phyloP scores from a whole-genome alignment of 2,329 filamentous ascomycete genomes.

The Orbilia oligospora region DNA sequence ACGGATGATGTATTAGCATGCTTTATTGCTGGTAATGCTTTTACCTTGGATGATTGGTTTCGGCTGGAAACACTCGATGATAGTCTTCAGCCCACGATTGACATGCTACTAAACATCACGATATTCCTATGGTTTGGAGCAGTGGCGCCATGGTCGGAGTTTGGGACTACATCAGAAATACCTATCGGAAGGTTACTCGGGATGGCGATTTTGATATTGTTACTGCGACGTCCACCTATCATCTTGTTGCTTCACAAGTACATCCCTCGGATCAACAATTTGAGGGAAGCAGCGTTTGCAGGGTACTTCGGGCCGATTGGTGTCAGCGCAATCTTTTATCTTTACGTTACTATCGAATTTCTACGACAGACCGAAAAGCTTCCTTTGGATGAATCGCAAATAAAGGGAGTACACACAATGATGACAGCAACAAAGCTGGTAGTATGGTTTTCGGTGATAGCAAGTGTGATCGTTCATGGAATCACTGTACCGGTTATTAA shows the following conservation, averaged over 20 bases:
- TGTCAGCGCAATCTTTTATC: conserved; percentile 89
- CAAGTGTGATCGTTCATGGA: conserved; percentile 61
- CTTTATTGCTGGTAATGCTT: conserved; percentile 91
- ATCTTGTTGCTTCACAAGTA: conserved; percentile 80
- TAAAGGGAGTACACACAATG: conserved; percentile 33
- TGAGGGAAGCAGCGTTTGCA: conserved; percentile 83
- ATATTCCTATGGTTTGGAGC: conserved; percentile 94
- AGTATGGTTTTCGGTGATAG: conserved; percentile 60
- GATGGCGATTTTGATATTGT: conserved; percentile 81
- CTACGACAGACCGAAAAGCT: conserved; percentile 69
- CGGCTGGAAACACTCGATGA: conserved; percentile 89
- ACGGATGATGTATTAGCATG: conserved; percentile 92
- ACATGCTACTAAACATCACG: conserved; percentile 91
- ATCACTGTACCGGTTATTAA: conserved; percentile 62
- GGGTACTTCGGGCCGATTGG: conserved; percentile 96
- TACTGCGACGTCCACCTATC: conserved; percentile 83
- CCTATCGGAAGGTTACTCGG: conserved; percentile 80
- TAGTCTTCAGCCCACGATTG: conserved; percentile 91
- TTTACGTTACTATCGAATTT: conserved; percentile 85
- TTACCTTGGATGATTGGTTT: conserved; percentile 82
- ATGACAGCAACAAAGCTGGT: conserved; percentile 38
- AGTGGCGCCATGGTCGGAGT: conserved; percentile 83
- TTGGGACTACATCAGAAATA: conserved; percentile 75
- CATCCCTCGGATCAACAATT: conserved; percentile 83
- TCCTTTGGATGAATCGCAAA: conserved; percentile 29